Base-by-base conservation (phyloP, 2,329 filamentous ascomycete species). In the Thielaviopsis euricoi region DNA sequence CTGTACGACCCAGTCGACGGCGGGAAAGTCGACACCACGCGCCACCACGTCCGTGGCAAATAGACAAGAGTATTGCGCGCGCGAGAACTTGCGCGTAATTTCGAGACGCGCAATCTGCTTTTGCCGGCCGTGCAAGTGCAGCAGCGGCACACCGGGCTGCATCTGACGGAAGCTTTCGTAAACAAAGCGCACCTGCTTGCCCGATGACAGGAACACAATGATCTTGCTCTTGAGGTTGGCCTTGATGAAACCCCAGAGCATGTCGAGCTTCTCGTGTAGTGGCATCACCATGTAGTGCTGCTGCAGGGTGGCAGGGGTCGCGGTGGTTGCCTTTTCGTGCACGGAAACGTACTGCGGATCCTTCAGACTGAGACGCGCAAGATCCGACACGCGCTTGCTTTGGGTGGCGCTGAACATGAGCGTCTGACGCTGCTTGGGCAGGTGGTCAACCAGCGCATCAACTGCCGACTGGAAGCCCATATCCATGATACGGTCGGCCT, bases 1-100 rank as follows among this genome's bases (percentile, higher is more conserved):
- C 68, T 98, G 93, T n/a, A 98, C 89, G 5, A 98, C 93, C 86
- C 93, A 98, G 69, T 98, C 93, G 0, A 98, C 93, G 2, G 89
- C 85, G 0, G 93, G 93, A 67, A 98, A 97, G 69, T 98, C 93
- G 13, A 98, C 79, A 62, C 93, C 93, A 69, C 93, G 81, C 0
- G 93, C 93, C 3, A 94, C 89, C 6, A 98, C 89, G 67, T 98
- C 93, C 0, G 93, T 98, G 1, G 93, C 89, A 67, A 98, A 95
- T 0, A 98, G 77, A 67, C 93, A 96, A 0, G 88, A 85, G 58
- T 87, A 78, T 66, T 93, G 89, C 1, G 90, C 81, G 0, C 83
- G 76, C 0, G 87, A 83, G 68, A 96, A 98, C 55, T 86, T 84
- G 4, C 80, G 79, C 0, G 90, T 95, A 46, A 95, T 93, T 61